Conservation (phyloP, 768 basidiomycete species). For the Tylopilus sp. region DNA sequence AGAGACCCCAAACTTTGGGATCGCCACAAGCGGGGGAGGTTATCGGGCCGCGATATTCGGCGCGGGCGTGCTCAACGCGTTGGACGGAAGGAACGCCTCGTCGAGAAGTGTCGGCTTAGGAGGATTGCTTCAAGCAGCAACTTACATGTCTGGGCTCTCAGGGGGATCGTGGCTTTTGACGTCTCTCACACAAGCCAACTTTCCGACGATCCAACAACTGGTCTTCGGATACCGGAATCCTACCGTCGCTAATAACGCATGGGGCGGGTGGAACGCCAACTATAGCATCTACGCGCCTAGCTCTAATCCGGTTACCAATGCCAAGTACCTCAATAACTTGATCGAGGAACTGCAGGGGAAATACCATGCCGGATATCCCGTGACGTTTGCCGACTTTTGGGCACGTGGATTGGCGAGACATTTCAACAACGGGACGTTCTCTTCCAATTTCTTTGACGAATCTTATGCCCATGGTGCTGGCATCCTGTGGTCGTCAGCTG, state of each 20-base stretch:
- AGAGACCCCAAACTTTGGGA: slow-evolving; percentile 38
- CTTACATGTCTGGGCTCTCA: slow-evolving; percentile 51
- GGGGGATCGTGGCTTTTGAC: slow-evolving; percentile 40
- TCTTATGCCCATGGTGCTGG: slow-evolving; percentile 34
- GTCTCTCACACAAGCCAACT: slow-evolving; percentile 40
- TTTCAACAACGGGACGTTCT: slow-evolving; percentile 37
- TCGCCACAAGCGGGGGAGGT: slow-evolving; percentile 51
- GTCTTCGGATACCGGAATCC: slow-evolving; percentile 29
- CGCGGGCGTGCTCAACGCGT: slow-evolving; percentile 45
- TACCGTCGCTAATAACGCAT: slow-evolving; percentile 18
- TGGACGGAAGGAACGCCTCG: slow-evolving; percentile 49
- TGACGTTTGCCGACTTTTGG: slow-evolving; percentile 32
- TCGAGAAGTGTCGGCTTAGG: slow-evolving; percentile 41
- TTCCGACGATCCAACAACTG: slow-evolving; percentile 38
- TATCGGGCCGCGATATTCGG: slow-evolving; percentile 53
- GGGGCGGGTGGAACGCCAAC: slow-evolving; percentile 34
- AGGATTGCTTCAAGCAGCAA: slow-evolving; percentile 50
- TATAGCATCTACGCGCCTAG: slow-evolving; percentile 22
- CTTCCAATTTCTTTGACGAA: slow-evolving; percentile 28
- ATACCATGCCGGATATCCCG: slow-evolving; percentile 28
- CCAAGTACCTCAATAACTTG: slow-evolving; percentile 18
- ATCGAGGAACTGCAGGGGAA: slow-evolving; percentile 30
- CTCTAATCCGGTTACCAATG: slow-evolving; percentile 10
- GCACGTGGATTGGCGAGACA: slow-evolving; percentile 31
- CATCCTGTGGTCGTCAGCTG: slow-evolving; percentile 32